Percentiles rank a stretch among this genome's conserved stretches.
Conservation (phyloP, 2,329 filamentous ascomycete genomes). For the Botryotinia narcissicola region DNA sequence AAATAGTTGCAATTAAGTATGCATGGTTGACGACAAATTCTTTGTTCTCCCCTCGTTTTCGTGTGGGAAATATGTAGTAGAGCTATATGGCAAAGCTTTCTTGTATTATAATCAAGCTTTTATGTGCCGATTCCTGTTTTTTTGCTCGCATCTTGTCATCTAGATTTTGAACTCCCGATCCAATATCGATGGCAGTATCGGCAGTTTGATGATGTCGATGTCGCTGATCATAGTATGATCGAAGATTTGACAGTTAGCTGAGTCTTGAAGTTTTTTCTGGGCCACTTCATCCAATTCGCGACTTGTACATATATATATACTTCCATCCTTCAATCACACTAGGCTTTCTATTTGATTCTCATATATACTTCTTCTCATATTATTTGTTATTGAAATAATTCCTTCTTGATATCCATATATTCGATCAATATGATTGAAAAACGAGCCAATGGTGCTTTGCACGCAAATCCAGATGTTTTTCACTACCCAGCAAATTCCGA, state of each 20-base stretch:
- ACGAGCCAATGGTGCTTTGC: constrained; percentile 27
- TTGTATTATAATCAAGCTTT: background rate
- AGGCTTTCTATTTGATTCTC: background rate
- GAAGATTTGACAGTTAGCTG: background rate
- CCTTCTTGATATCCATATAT: background rate
- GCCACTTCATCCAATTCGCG: background rate
- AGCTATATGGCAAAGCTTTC: background rate
- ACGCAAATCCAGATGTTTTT: constrained; percentile 30
- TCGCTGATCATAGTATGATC: constrained; percentile 1
- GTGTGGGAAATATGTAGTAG: too few relatives aligned
- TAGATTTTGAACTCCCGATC: background rate
- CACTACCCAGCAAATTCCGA: constrained; percentile 43
- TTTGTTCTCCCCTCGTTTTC: background rate
- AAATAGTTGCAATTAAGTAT: too few relatives aligned
- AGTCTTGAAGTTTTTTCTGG: background rate
- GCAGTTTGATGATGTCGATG: background rate
- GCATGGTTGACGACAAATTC: background rate
- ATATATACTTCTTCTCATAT: background rate
- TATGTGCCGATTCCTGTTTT: background rate
- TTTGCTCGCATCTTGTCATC: background rate
- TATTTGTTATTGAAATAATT: background rate
- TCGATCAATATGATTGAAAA: constrained; percentile 10
- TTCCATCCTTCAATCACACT: accelerated
- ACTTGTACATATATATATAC: background rate
- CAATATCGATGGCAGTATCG: background rate